A percentile compares a stretch with the other conserved stretches of the same genome.
Conservation (phyloP, 176 grass and related monocot species). For the Metroxylon sagu region DNA sequence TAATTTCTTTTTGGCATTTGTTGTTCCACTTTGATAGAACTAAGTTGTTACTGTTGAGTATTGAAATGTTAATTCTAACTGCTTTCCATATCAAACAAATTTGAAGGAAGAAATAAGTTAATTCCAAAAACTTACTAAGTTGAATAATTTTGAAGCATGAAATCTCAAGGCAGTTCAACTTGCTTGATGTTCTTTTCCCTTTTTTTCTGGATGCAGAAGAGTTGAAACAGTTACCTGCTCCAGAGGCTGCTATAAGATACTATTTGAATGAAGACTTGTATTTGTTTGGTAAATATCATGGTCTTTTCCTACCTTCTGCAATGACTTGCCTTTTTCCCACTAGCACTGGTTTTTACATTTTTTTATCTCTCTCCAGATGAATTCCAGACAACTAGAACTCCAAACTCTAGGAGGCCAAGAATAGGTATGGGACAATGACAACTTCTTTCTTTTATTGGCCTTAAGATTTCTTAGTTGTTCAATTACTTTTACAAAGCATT, state of each 20-base stretch:
- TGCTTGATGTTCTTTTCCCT: background rate
- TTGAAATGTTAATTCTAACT: too few species aligned
- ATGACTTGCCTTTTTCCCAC: background rate
- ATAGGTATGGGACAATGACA: conserved; percentile 34
- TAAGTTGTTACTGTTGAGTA: too few species aligned
- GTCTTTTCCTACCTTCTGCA: background rate
- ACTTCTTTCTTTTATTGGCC: too few species aligned
- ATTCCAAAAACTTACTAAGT: too few species aligned
- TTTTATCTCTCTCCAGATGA: conserved; percentile 46
- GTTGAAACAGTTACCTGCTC: conserved; percentile 64
- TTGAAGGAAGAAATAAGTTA: too few species aligned
- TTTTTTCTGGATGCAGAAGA: conserved; percentile 42
- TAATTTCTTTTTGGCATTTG: too few species aligned
- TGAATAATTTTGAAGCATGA: too few species aligned
- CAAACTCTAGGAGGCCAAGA: conserved; percentile 73
- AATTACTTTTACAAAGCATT: too few species aligned
- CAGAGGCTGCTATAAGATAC: conserved; percentile 58
- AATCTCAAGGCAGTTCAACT: too few species aligned
- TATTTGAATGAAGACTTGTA: conserved; percentile 92
- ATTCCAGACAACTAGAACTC: conserved; percentile 70
- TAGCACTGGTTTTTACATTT: background rate
- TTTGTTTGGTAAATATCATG: conserved; percentile 57
- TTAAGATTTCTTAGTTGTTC: too few species aligned
- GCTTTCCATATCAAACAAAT: too few species aligned
- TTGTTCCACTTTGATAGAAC: too few species aligned